Conservation (phyloP, 1,284 basidiomycete species). For the Golubevia sp. region DNA sequence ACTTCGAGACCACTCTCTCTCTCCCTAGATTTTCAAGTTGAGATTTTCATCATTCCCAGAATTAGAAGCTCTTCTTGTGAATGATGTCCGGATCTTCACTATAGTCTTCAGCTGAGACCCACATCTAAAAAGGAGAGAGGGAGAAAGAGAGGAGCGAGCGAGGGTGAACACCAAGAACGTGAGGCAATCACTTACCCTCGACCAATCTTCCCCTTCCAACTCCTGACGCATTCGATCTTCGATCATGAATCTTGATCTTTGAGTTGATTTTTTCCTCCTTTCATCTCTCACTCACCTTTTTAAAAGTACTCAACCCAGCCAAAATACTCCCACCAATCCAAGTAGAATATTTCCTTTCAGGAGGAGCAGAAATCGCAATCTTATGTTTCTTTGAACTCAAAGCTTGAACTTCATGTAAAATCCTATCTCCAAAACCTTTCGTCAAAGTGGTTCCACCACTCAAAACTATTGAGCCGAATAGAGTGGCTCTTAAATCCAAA, state of each 20-base stretch:
- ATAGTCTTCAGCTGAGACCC: constrained; percentile 58
- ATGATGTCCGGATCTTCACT: constrained; percentile 54
- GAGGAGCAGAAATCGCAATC: constrained; percentile 60
- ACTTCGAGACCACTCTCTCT: too few relatives aligned
- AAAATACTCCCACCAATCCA: constrained; percentile 61
- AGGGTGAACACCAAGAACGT: too few relatives aligned
- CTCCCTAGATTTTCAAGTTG: too few relatives aligned
- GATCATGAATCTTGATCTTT: too few relatives aligned
- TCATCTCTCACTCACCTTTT: constrained; percentile 39
- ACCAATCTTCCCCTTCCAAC: too few relatives aligned
- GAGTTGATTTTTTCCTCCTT: too few relatives aligned
- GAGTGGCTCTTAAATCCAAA: background rate
- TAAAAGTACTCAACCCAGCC: constrained; percentile 57
- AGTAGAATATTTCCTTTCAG: constrained; percentile 59
- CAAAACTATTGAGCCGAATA: background rate
- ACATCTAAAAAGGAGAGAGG: constrained; percentile 26
- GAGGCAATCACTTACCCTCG: too few relatives aligned
- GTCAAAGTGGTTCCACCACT: constrained; percentile 18
- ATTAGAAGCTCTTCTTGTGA: constrained; percentile 27
- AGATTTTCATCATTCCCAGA: too few relatives aligned
- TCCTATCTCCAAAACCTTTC: constrained; percentile 54
- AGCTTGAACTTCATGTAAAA: constrained; percentile 46
- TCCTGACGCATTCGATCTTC: too few relatives aligned
- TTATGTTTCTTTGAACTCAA: constrained; percentile 50
- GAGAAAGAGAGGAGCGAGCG: constrained; percentile 1